These are phyloP conservation scores for Nannochloris sp. DNA, from an alignment of 139 green algal genomes.

Conservation along the genomic window DNA sequence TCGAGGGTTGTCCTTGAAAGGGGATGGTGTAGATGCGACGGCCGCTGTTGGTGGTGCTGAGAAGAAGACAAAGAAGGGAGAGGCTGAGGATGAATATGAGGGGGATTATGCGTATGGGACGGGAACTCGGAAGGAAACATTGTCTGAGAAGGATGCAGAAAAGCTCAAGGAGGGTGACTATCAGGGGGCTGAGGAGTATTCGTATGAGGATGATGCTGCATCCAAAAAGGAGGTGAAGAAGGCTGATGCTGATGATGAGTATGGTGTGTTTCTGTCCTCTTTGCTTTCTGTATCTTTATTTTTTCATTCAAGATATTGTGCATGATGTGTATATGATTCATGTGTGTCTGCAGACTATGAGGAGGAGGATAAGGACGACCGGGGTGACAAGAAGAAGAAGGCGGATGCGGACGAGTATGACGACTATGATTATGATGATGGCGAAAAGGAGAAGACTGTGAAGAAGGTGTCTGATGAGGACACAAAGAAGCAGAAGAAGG, in stretches of 20 bases:
- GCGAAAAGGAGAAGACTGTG: not conserved
- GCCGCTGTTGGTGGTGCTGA: no score
- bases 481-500: not conserved
- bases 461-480: constrained; percentile 5
- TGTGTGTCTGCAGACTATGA: not conserved
- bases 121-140: not conserved
- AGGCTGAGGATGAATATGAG: not conserved
- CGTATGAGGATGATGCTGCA: not conserved
- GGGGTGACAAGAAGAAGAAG: not conserved
- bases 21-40: not conserved
- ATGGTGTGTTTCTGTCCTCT: no score
- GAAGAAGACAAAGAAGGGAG: not conserved
- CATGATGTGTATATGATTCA: no score
- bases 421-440: not conserved
- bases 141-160: not conserved
- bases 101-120: constrained; percentile 1
- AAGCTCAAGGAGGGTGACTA: constrained; percentile 3
- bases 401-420: not conserved
- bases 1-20: no score
- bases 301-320: no score
- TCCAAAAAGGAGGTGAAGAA: not conserved
- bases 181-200: not conserved
- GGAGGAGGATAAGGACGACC: not conserved
- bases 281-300: no score
- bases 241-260: not conserved